These are phyloP conservation scores for Pugionium cornutum DNA, from an alignment of 345 rosid species.

Conservation along the genomic window DNA sequence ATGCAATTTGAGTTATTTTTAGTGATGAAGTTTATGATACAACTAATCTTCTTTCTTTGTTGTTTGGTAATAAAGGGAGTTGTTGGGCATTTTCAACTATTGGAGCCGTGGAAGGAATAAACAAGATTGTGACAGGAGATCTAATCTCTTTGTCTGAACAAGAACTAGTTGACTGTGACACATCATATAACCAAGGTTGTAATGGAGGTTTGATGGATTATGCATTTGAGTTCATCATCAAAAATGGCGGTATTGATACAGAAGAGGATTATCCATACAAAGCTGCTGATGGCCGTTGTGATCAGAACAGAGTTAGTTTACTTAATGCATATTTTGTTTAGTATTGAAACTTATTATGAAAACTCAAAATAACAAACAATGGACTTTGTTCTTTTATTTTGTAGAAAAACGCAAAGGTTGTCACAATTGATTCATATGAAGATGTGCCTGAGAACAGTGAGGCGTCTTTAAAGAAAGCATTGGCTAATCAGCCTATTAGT, in stretches of 20 bases:
- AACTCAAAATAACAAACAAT: neutral
- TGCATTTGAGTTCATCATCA: conserved; percentile 83
- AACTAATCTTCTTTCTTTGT: conserved; percentile 10
- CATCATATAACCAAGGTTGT: conserved; percentile 74
- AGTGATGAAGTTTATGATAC: neutral
- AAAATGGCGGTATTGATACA: conserved; percentile 81
- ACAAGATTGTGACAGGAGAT: conserved; percentile 81
- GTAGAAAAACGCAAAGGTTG: conserved; percentile 88
- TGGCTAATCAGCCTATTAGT: conserved; percentile 75
- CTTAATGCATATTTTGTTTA: neutral
- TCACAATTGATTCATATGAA: conserved; percentile 64
- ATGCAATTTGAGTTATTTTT: too few species aligned
- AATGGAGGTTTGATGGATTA: conserved; percentile 95
- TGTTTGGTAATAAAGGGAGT: conserved; percentile 57
- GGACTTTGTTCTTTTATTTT: conserved; percentile 3
- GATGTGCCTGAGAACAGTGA: conserved; percentile 74
- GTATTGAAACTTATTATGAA: neutral
- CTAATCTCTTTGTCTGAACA: conserved; percentile 80
- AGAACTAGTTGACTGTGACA: conserved; percentile 90
- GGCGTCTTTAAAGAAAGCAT: conserved; percentile 68
- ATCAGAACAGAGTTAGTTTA: conserved; percentile 62
- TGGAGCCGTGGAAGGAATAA: conserved; percentile 91
- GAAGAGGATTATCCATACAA: conserved; percentile 85
- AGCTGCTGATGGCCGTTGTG: conserved; percentile 63
- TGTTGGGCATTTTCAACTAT: conserved; percentile 98